phyloP scores from a whole-genome alignment of 2,329 filamentous ascomycete genomes.

The Biscogniauxia marginata region DNA sequence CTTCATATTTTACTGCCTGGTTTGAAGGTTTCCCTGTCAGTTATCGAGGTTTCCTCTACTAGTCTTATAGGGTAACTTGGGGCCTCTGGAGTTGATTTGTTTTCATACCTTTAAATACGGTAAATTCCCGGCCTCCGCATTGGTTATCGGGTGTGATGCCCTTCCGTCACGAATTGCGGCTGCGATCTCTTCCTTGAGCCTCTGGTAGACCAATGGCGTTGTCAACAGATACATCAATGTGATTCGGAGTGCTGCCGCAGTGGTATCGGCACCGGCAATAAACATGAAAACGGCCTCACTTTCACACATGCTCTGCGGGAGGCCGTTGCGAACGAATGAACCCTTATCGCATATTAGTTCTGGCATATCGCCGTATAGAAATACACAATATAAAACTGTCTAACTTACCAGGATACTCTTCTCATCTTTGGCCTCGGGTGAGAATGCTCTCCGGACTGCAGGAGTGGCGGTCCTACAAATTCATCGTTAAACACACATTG shows the following conservation, averaged over 20 bases:
- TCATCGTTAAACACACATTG: background rate
- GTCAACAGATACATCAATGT: conserved; percentile 48
- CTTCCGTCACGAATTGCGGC: conserved; percentile 31
- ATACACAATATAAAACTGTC: background rate
- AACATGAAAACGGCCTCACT: conserved; percentile 31
- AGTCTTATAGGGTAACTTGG: background rate
- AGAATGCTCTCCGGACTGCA: conserved; percentile 3
- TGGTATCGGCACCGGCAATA: conserved; percentile 47
- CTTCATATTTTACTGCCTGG: conserved; percentile 38
- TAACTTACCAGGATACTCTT: conserved; percentile 23
- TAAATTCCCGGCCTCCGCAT: conserved; percentile 30
- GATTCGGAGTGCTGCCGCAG: conserved; percentile 45
- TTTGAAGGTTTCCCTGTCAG: background rate
- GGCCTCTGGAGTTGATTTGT: conserved; percentile 4
- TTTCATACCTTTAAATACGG: conserved; percentile 32
- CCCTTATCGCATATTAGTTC: conserved; percentile 16
- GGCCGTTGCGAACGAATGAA: conserved; percentile 33
- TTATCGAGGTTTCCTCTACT: background rate
- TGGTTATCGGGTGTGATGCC: conserved; percentile 31
- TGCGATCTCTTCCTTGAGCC: conserved; percentile 46
- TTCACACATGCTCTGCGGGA: conserved; percentile 29
- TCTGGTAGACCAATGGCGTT: conserved; percentile 42
- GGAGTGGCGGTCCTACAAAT: conserved; percentile 9
- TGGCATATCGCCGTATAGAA: background rate
- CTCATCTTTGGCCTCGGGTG: background rate